Evolutionary conservation across 1,284 basidiomycete species (phyloP).

Genomic region (Ustilago bromivora): DNA sequence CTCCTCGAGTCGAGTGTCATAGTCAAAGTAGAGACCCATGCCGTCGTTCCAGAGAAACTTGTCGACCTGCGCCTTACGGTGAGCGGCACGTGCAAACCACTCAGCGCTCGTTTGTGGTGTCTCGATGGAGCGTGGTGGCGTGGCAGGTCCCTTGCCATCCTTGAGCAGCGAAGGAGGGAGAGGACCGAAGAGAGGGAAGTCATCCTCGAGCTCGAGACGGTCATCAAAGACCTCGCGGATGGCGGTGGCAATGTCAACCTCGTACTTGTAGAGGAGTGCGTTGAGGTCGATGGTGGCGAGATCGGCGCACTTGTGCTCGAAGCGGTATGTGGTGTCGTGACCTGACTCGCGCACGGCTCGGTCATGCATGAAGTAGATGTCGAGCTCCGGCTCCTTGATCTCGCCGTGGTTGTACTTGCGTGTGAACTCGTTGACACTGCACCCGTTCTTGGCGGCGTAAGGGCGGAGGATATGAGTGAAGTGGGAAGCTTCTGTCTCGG

Average conservation of each 20-base stretch:
- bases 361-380: conserved; percentile 98
- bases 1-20: conserved; percentile 88
- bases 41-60: conserved; percentile 97
- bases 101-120: conserved; percentile 61
- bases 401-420: conserved; percentile 91
- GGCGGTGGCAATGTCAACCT: conserved; percentile 72
- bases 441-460: conserved; percentile 88
- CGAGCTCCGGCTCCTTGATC: conserved; percentile 86
- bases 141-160: conserved; percentile 36
- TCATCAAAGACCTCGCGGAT: conserved; percentile 95
- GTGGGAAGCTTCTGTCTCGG: conserved; percentile 97
- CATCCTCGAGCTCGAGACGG: conserved; percentile 87
- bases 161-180: conserved; percentile 48
- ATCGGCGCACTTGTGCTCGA: conserved; percentile 92
- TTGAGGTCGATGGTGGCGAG: conserved; percentile 96
- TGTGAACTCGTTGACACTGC: conserved; percentile 97
- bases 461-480: conserved; percentile 97
- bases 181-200: conserved; percentile 74
- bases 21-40: conserved; percentile 94
- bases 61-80: conserved; percentile 79
- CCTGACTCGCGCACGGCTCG: conserved; percentile 85
- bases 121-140: conserved; percentile 77
- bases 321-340: conserved; percentile 96
- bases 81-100: conserved; percentile 66
- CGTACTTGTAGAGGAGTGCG: conserved; percentile 79